Evolutionary conservation across 345 rosid genomes (phyloP).

Genomic region (Gossypium thurberi): DNA sequence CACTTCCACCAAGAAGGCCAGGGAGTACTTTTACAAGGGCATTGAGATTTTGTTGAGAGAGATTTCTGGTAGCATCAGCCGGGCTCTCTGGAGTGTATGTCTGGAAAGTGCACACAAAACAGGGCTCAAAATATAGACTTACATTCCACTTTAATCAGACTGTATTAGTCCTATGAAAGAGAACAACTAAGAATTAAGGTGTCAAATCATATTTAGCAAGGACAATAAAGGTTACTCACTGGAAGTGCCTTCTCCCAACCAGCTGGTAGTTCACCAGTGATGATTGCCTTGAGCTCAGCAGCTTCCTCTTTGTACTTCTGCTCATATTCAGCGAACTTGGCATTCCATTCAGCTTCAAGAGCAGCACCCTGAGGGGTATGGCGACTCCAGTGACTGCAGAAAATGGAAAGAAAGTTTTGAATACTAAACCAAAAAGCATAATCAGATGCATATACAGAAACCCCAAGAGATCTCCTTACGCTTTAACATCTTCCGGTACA

Average conservation of each 20-base stretch:
- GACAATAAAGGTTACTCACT: conserved; percentile 32
- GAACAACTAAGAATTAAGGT: neutral
- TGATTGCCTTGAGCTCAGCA: conserved; percentile 76
- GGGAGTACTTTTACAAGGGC: conserved; percentile 77
- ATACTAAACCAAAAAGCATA: neutral
- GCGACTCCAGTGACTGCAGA: conserved; percentile 92
- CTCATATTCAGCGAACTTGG: conserved; percentile 76
- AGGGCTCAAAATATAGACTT: conserved; percentile 1
- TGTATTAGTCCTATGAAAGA: neutral
- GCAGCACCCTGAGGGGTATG: conserved; percentile 63
- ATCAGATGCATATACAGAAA: neutral
- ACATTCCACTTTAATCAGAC: neutral
- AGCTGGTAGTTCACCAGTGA: conserved; percentile 72
- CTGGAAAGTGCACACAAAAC: conserved; percentile 32
- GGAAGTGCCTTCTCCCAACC: conserved; percentile 89
- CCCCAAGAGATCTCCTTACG: conserved; percentile 31
- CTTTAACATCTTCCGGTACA: conserved; percentile 89
- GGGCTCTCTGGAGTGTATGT: conserved; percentile 83
- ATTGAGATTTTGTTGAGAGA: conserved; percentile 83
- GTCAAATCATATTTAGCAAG: neutral
- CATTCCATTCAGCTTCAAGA: conserved; percentile 78
- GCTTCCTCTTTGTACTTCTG: conserved; percentile 89
- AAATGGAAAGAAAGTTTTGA: neutral
- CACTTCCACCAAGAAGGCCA: conserved; percentile 95
- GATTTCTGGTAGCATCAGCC: conserved; percentile 88